Evolutionary conservation across 2,329 filamentous ascomycete genomes (phyloP), one percentile per base, ranked within the genome.

Genomic region (Penicillium sp.): DNA sequence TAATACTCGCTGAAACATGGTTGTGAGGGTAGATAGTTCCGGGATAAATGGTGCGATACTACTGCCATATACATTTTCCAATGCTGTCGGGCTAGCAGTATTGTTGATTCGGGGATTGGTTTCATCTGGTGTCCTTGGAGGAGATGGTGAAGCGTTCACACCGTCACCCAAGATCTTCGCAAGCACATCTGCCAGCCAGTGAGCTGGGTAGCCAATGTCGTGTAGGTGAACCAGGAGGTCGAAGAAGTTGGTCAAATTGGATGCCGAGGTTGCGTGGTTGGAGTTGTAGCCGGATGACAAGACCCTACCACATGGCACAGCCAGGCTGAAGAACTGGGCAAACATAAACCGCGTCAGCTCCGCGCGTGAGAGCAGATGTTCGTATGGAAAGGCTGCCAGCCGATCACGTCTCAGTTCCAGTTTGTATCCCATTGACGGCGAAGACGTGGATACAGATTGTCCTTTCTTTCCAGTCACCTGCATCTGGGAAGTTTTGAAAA

Each of bases 161-260:
- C 50, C 28, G 21, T 59, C 40, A 18, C 38, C 57, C 1, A 59
- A 49, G 12, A 59, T 46, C 21, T 59, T 59, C 38, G 42, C 43
- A 6, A 59, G 53, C 16, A 49, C 46, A 24, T 59, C 57, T 26
- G 57, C 53, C n/a, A 59, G 53, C 57, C 57, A 59, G 30, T 59
- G 57, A 16, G 53, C 43, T 30, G 57, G 57, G 26, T 59, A 59
- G 23, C 57, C 57, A 12, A 56, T 52, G 11, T 55, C 55, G 33
- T 59, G 57, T 23, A 59, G 42, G 30, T 59, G 57, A 48, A 56
- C 46, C 9, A 59, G 49, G n/a, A 59, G 35, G 28, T 40, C 40
- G 49, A 59, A 59, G 53, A 59, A 59, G 52, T 49, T 42, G 12
- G 49, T 42, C 46, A 59, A 24, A 14, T 56, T 56, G 12, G 42